Conservation (phyloP, 2,329 filamentous ascomycete species). For the Calonectria montana region DNA sequence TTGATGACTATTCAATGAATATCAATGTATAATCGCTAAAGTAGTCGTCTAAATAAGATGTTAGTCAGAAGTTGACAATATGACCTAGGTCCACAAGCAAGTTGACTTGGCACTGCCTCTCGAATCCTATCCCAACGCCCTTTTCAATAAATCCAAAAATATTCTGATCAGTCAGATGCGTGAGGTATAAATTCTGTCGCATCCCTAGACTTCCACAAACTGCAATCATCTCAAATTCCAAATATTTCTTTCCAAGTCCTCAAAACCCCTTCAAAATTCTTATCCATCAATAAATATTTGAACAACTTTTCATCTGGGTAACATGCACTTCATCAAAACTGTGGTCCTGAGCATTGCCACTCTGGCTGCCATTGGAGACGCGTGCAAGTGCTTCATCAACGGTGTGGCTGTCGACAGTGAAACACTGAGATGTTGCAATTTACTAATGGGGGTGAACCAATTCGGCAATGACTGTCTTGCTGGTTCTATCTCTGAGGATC, state of each 20-base stretch:
- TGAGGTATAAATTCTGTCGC: background rate
- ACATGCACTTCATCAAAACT: background rate
- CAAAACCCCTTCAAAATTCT: background rate
- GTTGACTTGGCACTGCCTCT: too few relatives aligned
- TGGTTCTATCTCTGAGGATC: background rate
- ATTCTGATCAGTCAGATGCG: too few relatives aligned
- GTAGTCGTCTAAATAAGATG: too few relatives aligned
- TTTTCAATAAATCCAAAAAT: too few relatives aligned
- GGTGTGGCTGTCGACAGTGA: background rate
- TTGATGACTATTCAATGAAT: too few relatives aligned
- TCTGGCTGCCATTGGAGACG: background rate
- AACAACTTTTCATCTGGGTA: background rate
- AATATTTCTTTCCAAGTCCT: background rate
- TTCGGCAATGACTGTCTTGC: background rate
- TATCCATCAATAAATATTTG: background rate
- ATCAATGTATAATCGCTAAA: too few relatives aligned
- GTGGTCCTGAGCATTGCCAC: background rate
- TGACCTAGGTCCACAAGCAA: too few relatives aligned
- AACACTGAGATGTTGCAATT: background rate
- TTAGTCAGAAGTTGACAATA: too few relatives aligned
- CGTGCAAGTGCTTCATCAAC: background rate
- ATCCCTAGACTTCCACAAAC: background rate
- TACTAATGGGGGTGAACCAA: background rate
- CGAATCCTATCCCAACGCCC: too few relatives aligned
- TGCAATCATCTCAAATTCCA: background rate